These are phyloP conservation scores for Acer yangbiense DNA, from an alignment of 345 rosid genomes.

Conservation along the genomic window DNA sequence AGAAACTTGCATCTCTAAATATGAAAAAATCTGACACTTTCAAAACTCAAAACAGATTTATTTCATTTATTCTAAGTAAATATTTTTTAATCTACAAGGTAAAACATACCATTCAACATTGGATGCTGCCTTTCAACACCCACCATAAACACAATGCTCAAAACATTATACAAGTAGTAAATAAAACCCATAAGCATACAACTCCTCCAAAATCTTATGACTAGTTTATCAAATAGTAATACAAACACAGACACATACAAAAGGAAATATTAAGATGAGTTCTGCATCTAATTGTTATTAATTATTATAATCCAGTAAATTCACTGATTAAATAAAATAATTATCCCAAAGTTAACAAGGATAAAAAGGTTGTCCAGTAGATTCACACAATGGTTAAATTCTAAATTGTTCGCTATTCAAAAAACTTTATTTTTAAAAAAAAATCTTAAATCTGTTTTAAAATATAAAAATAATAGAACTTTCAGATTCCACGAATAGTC, in stretches of 20 bases:
- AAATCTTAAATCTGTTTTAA: not conserved
- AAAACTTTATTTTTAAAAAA: not conserved
- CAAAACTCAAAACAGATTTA: not conserved
- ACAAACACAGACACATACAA: not conserved
- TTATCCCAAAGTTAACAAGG: not conserved
- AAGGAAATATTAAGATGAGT: not conserved
- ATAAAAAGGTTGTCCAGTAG: not conserved
- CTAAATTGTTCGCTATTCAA: not conserved
- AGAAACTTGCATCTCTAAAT: not conserved
- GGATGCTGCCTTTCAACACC: not conserved
- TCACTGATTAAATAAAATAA: not conserved
- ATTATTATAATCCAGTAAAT: not conserved
- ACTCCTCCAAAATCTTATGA: not conserved
- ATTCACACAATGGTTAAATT: not conserved
- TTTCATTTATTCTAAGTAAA: not conserved
- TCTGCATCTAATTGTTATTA: too few species aligned
- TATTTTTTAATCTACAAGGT: not conserved
- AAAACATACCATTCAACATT: not conserved
- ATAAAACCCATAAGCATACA: not conserved
- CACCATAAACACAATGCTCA: not conserved
- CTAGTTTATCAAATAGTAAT: not conserved
- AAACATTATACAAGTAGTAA: not conserved
- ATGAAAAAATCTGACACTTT: not conserved
- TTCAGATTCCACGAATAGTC: not conserved
- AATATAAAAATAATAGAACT: not conserved